Conservation (phyloP, 2,329 filamentous ascomycete genomes). For the Calycina marina region DNA sequence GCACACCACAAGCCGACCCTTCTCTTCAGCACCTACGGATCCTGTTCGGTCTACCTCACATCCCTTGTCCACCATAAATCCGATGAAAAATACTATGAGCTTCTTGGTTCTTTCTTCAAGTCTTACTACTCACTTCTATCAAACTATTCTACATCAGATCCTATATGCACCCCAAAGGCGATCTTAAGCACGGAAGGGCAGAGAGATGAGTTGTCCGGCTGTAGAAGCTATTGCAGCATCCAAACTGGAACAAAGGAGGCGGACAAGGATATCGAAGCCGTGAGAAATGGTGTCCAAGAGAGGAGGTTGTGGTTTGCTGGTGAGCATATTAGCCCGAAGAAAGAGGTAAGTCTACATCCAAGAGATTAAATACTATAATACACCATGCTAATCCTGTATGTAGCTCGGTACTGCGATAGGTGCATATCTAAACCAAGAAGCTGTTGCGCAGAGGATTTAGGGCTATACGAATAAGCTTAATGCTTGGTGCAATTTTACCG, state of each 20-base stretch:
- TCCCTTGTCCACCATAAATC: constrained; percentile 9
- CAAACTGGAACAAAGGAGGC: constrained; percentile 42
- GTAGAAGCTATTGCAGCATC: constrained; percentile 57
- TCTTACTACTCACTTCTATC: constrained; percentile 53
- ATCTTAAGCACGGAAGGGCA: constrained; percentile 51
- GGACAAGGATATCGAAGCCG: constrained; percentile 41
- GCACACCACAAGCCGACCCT: constrained; percentile 48
- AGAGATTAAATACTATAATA: no score
- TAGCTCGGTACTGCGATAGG: constrained; percentile 81
- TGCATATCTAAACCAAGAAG: constrained; percentile 72
- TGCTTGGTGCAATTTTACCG: no score
- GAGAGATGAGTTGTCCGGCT: constrained; percentile 48
- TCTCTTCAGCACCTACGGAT: constrained; percentile 47
- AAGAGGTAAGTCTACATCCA: no score
- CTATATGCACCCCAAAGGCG: constrained; percentile 35
- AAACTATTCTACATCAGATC: constrained; percentile 30
- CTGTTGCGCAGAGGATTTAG: constrained; percentile 54
- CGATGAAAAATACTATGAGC: constrained; percentile 17
- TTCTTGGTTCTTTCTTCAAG: constrained; percentile 33
- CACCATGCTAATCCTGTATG: no score
- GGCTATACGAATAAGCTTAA: no score
- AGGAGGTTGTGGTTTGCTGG: constrained; percentile 47
- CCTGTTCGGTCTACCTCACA: constrained; percentile 24
- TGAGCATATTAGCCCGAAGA: constrained; percentile 74
- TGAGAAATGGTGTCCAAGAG: constrained; percentile 30